Evolutionary conservation across 352 stramenopile species (phyloP).

Genomic region (Thalassiosira oceanica): DNA sequence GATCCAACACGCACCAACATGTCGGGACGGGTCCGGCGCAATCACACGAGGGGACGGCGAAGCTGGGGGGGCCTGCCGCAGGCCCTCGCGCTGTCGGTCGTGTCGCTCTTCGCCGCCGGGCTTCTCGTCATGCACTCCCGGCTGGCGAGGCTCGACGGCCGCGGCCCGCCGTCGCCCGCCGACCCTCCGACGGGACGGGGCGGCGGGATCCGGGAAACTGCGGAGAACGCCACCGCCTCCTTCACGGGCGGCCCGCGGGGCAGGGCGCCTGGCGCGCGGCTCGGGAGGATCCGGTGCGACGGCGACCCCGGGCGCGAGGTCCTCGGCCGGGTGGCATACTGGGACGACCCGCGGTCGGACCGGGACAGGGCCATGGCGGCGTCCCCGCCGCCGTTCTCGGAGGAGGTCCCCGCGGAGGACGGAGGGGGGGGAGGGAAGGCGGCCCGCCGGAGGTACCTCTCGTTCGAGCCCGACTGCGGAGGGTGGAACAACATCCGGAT

Average conservation of each 20-base stretch:
- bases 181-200: neutral
- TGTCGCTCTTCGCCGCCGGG: neutral
- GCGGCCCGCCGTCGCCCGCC: neutral
- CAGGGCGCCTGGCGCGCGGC: constrained; percentile 8
- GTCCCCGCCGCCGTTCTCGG: constrained; percentile 56
- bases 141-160: neutral
- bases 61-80: too few relatives aligned
- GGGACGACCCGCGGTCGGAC: constrained; percentile 59
- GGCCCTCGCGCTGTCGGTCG: neutral
- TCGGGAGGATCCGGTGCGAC: constrained; percentile 24
- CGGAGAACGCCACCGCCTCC: neutral
- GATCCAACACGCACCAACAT: too few relatives aligned
- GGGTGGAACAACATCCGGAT: constrained; percentile 86
- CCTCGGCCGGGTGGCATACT: constrained; percentile 43
- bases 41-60: neutral
- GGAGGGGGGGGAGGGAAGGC: constrained; percentile 3
- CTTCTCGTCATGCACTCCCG: neutral
- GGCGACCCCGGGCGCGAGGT: too few relatives aligned
- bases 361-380: constrained; percentile 44
- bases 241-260: constrained; percentile 1
- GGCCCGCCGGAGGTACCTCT: constrained; percentile 71
- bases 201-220: neutral
- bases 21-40: neutral
- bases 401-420: too few relatives aligned
- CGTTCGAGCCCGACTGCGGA: constrained; percentile 80